Evolutionary conservation across 345 rosid genomes (phyloP).

Genomic region (Citrus sp.): DNA sequence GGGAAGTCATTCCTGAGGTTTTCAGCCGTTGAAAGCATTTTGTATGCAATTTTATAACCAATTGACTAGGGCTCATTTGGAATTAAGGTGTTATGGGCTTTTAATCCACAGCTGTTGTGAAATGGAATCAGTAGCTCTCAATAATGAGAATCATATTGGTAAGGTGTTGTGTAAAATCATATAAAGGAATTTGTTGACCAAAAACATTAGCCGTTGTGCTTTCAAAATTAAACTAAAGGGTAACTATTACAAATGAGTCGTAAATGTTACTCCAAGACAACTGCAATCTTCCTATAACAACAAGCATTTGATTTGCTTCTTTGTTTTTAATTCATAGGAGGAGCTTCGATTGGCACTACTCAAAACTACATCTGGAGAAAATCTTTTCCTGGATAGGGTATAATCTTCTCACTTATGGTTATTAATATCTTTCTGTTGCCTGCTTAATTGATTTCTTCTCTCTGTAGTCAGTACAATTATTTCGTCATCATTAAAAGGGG

Average conservation of each 20-base stretch:
- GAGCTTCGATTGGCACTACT: slow-evolving; percentile 59
- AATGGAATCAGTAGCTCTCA: no score
- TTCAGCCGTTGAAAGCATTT: background rate
- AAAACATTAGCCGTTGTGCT: no score
- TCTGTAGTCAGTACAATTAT: no score
- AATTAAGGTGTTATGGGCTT: no score
- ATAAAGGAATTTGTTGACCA: no score
- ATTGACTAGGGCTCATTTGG: background rate
- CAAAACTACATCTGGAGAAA: slow-evolving; percentile 36
- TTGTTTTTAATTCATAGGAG: slow-evolving; percentile 37
- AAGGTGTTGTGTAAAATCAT: no score
- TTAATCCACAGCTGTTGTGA: no score
- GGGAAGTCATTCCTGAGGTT: background rate
- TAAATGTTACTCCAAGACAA: background rate
- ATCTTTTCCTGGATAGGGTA: slow-evolving; percentile 59
- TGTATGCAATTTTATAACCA: background rate
- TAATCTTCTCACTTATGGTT: background rate
- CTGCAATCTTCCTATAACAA: background rate
- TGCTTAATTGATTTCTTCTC: background rate
- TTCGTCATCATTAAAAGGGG: no score
- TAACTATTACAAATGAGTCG: no score
- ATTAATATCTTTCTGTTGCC: background rate
- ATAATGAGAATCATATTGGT: no score
- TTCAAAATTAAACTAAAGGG: no score
- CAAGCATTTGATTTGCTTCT: background rate